phyloP scores from a whole-genome alignment of 1,284 basidiomycete species.

The Schizophyllum amplum region DNA sequence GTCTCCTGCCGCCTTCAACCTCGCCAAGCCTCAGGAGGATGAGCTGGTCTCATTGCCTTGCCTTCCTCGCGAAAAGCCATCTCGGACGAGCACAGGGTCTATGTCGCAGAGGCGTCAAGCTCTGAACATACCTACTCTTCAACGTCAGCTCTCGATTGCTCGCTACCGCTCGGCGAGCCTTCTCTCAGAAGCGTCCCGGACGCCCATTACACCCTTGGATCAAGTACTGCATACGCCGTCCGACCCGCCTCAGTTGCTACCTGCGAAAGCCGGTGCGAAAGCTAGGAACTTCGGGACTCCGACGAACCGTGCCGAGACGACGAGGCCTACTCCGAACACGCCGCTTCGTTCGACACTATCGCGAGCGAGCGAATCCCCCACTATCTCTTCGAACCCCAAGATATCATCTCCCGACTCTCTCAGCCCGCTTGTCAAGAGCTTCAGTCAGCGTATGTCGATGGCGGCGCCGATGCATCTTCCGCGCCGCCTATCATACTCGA shows the following conservation, averaged over 20 bases:
- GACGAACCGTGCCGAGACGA: slow-evolving; percentile 6
- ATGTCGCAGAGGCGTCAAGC: slow-evolving; percentile 8
- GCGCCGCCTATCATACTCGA: slow-evolving; percentile 13
- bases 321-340: slow-evolving; percentile 2
- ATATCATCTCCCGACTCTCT: slow-evolving; percentile 7
- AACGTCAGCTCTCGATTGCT: slow-evolving; percentile 2
- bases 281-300: slow-evolving; percentile 6
- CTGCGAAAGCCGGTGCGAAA: slow-evolving; percentile 1
- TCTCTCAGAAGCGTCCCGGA: slow-evolving; percentile 5
- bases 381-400: background rate
- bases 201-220: slow-evolving; percentile 13
- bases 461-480: slow-evolving; percentile 6
- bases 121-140: slow-evolving; percentile 5
- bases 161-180: background rate
- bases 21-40: background rate
- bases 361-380: background rate
- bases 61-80: background rate
- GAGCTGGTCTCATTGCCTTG: background rate
- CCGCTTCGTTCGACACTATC: slow-evolving; percentile 7
- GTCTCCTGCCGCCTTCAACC: background rate
- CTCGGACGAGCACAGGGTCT: slow-evolving; percentile 1
- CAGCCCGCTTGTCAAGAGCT: slow-evolving; percentile 5
- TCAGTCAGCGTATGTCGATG: slow-evolving; percentile 9
- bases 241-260: slow-evolving; percentile 3
- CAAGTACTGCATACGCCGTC: slow-evolving; percentile 14